Base-by-base conservation (phyloP, 768 basidiomycete species). In the Sporobolomyces pararoseus region DNA sequence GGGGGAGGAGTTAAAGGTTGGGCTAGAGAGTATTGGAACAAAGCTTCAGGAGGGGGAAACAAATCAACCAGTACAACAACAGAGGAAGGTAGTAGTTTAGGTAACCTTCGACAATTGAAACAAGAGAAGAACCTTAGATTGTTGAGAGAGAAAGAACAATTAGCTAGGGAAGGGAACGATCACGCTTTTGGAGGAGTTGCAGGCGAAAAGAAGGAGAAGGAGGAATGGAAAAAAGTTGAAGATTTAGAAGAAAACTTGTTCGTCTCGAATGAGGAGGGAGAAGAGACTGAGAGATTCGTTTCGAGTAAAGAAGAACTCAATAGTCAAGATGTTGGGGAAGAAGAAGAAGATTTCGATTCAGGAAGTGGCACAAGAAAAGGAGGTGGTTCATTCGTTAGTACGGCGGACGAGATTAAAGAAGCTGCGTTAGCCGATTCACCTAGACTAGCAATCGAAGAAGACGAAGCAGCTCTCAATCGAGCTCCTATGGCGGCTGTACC, bases 401-500 rank as follows among this genome's bases (percentile, higher is more conserved):
- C 39, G 39, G 17, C 9, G 39, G 17, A 42, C 10, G 39, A 42
- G 39, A 42, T 9, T 9, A 42, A 65, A 13, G 67, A 65, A 19
- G 51, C 21, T 1, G 63, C 63, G 1, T 42, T 55, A 21, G 69
- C 63, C 3, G 69, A 70, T 29, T 52, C 58, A 16, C 69, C 69
- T 6, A 52, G 60, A 19, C 1, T 70, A 21, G 69, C 69, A 1
- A 55, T 55, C n/a, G 21, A 55, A 25, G 35, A 65, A 5, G 69
- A 65, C 27, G 69, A 63, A 17, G 9, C n/a, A n/a, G n/a, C n/a
- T n/a, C n/a, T 44, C 10, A 16, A 27, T 29, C 42, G 51, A 7
- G 69, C 69, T 2, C 69, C 69, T 27, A 54, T 70, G 52, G 69
- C 69, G 16, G 69, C 69, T n/a, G n/a, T n/a, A n/a, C n/a, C n/a